A percentile compares a stretch with the other conserved stretches of the same genome.
Evolutionary conservation across 805 yeast genomes (phyloP).

Genomic region (Ogataea philodendri): DNA sequence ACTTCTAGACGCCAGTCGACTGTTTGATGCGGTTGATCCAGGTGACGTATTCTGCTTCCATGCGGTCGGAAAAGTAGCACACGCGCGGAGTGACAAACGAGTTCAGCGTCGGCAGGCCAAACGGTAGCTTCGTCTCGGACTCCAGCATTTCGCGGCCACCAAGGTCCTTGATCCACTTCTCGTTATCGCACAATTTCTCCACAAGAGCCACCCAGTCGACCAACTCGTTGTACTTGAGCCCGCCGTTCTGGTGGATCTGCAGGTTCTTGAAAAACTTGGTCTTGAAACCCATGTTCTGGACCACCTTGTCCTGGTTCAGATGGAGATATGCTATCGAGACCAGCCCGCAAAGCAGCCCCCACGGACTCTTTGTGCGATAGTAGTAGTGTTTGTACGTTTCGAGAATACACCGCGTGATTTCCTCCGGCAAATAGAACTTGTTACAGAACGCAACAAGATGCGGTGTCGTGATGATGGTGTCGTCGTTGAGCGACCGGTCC

Average conservation of each 20-base stretch:
- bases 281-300: conserved; percentile 47
- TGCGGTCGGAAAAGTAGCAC: conserved; percentile 31
- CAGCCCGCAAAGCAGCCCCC: conserved; percentile 70
- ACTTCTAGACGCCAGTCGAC: conserved; percentile 20
- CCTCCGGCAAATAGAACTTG: conserved; percentile 58
- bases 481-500: conserved; percentile 11
- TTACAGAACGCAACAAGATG: conserved; percentile 54
- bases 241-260: conserved; percentile 53
- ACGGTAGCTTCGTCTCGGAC: conserved; percentile 34
- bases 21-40: conserved; percentile 35
- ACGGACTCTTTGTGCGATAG: conserved; percentile 56
- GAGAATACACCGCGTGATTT: conserved; percentile 48
- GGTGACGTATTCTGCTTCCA: conserved; percentile 31
- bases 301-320: conserved; percentile 47
- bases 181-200: conserved; percentile 51
- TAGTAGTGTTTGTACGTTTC: conserved; percentile 50
- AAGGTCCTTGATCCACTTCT: conserved; percentile 60
- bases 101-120: conserved; percentile 24
- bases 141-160: conserved; percentile 31
- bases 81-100: conserved; percentile 22
- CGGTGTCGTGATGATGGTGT: conserved; percentile 32
- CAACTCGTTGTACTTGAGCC: conserved; percentile 47
- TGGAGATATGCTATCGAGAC: conserved; percentile 56
- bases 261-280: conserved; percentile 49
- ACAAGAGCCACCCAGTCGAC: conserved; percentile 53